Percentiles rank a stretch among this genome's conserved stretches.
These are phyloP conservation scores for Suhomyces terraborum DNA, from an alignment of 1,139 yeast genomes.

Conservation along the genomic window DNA sequence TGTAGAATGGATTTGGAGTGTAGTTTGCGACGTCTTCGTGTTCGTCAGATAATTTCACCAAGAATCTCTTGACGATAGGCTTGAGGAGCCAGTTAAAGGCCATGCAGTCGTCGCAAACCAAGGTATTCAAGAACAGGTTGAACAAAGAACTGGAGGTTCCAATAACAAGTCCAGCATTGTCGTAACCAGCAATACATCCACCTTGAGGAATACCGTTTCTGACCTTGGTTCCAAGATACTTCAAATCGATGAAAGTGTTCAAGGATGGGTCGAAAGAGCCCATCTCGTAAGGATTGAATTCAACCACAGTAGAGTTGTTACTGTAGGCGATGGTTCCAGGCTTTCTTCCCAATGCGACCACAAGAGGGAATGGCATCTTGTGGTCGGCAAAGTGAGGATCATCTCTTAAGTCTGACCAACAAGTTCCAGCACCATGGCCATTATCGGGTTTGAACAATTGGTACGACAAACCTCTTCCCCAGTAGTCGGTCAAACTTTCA, in stretches of 20 bases:
- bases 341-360: slow-evolving; percentile 39
- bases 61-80: slow-evolving; percentile 45
- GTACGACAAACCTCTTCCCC: slow-evolving; percentile 47
- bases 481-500: slow-evolving; percentile 63
- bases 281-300: slow-evolving; percentile 46
- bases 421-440: slow-evolving; percentile 26
- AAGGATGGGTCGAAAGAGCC: slow-evolving; percentile 46
- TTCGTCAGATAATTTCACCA: slow-evolving; percentile 45
- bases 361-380: slow-evolving; percentile 45
- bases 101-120: slow-evolving; percentile 51
- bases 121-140: slow-evolving; percentile 63
- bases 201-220: slow-evolving; percentile 31
- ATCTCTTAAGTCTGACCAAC: slow-evolving; percentile 38
- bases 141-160: slow-evolving; percentile 82
- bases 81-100: slow-evolving; percentile 53
- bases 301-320: slow-evolving; percentile 42
- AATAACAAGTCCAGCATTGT: slow-evolving; percentile 73
- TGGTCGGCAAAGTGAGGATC: slow-evolving; percentile 31
- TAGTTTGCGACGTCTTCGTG: slow-evolving; percentile 43
- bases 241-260: slow-evolving; percentile 39
- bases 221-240: slow-evolving; percentile 39
- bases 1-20: slow-evolving; percentile 53
- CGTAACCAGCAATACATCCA: slow-evolving; percentile 65
- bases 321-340: slow-evolving; percentile 38
- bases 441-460: slow-evolving; percentile 36